Evolutionary conservation across 176 grass and related monocot species (phyloP), one percentile per base, ranked within the genome.

Genomic region (Cenchrus fungigraminus): DNA sequence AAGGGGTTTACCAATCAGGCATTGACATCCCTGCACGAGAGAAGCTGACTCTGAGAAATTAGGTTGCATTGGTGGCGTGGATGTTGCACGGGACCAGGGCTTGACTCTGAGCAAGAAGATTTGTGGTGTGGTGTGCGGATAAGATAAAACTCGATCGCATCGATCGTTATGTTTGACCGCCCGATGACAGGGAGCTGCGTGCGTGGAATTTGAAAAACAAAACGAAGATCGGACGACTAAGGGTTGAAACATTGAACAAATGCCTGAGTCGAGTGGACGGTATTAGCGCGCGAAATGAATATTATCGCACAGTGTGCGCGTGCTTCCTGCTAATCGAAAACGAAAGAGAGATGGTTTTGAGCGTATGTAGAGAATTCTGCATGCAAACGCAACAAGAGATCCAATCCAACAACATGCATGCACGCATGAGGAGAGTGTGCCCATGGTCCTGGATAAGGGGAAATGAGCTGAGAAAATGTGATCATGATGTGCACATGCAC

Each of bases 221-320:
- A 31, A 31, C 52, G 55, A 17, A 1, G 4, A 9, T 46, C 53
- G 14, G 86, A 82, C 86, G 86, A 82, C 86, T 76, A 87, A 87
- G 1, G 1, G 79, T 69, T 76, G 79, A 82, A 82, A 40, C 37
- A 4, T 40, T 40, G 37, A 37, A n/a, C 54, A 8, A 22, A 6
- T 46, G 10, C 14, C 29, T 37, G 40, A 80, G 28, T 65, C 28
- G 25, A 60, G 22, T 29, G 17, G 12, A 20, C 12, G 31, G 64
- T 19, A 68, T 9, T 68, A 67, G 64, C 40, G 6, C 17, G 43
- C 10, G 1, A 71, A 71, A 9, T 2, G 9, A 40, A 40, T 40
- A 47, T 47, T 20, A 11, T 20, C 10, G 25, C 25, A 25, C 25
- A 25, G 25, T 25, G 25, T 25, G 25, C 25, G 25, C 25, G 59